Percentiles rank a stretch among this genome's conserved stretches.
These are phyloP conservation scores for Cercospora sp. DNA, from an alignment of 2,329 filamentous ascomycete genomes.

Conservation along the genomic window DNA sequence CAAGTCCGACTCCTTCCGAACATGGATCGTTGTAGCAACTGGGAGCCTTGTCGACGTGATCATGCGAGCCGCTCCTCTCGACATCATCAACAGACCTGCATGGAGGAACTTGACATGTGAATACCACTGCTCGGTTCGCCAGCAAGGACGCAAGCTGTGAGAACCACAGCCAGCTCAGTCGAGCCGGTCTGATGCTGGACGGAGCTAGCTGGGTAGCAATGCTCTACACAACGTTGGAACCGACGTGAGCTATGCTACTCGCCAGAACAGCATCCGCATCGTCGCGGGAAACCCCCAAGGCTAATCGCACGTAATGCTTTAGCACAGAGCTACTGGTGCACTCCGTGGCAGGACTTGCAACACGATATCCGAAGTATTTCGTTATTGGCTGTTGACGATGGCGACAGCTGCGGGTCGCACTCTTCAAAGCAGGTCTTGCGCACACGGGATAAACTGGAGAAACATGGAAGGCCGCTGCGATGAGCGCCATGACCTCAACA, in stretches of 20 bases:
- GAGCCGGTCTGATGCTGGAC: neutral
- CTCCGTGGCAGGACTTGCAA: neutral
- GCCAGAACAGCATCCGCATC: neutral
- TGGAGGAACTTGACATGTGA: neutral
- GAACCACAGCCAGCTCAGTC: neutral
- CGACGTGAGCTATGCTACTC: neutral
- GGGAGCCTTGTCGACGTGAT: neutral
- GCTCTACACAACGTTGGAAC: neutral
- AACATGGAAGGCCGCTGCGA: neutral
- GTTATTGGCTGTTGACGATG: neutral
- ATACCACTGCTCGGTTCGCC: neutral
- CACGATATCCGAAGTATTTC: neutral
- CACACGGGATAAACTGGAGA: neutral
- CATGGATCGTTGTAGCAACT: neutral
- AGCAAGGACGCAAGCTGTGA: neutral
- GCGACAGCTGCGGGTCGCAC: neutral
- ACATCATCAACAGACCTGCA: neutral
- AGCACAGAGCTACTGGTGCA: neutral
- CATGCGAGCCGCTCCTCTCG: neutral
- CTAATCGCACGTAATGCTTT: neutral
- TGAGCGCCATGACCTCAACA: neutral
- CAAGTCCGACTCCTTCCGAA: neutral
- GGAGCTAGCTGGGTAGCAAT: neutral
- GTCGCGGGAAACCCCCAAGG: neutral
- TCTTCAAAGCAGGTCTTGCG: neutral